phyloP scores from a whole-genome alignment of 2,329 filamentous ascomycete genomes.

The Colletotrichum caudatum region DNA sequence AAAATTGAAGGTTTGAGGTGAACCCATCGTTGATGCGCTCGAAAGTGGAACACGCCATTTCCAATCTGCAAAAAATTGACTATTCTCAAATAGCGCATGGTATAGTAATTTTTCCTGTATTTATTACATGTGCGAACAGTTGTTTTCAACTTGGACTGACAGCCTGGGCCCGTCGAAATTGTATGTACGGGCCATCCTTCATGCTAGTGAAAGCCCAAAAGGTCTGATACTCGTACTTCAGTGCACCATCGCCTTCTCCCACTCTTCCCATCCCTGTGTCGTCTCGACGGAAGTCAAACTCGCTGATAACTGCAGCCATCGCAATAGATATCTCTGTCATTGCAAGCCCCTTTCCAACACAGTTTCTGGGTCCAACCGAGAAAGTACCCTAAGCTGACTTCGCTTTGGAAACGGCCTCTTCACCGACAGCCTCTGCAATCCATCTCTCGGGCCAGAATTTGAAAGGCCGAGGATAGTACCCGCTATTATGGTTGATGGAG shows the following conservation, averaged over 20 bases:
- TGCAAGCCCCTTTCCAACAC: constrained; percentile 24
- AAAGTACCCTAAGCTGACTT: constrained; percentile 20
- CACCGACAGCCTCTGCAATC: not conserved
- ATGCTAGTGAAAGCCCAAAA: constrained; percentile 33
- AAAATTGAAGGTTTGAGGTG: too few species aligned
- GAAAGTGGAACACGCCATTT: too few species aligned
- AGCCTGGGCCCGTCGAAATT: constrained; percentile 15
- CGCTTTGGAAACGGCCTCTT: constrained; percentile 14
- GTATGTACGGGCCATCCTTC: constrained; percentile 27
- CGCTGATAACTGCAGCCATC: constrained; percentile 27
- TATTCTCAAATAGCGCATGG: too few species aligned
- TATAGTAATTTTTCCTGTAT: too few species aligned
- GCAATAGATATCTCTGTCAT: constrained; percentile 28
- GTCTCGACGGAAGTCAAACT: constrained; percentile 25
- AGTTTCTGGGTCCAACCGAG: constrained; percentile 28
- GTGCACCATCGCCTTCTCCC: constrained; percentile 9
- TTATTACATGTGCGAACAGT: too few species aligned
- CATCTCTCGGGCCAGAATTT: constrained; percentile 27
- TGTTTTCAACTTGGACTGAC: too few species aligned
- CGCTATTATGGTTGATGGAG: constrained; percentile 24
- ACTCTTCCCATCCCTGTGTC: constrained; percentile 6
- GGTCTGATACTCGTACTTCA: constrained; percentile 15
- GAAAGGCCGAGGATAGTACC: constrained; percentile 21
- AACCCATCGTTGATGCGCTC: too few species aligned
- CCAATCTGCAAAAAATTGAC: too few species aligned